Evolutionary conservation across 257 asterid species (phyloP).

Genomic region (Solanum microdontum): DNA sequence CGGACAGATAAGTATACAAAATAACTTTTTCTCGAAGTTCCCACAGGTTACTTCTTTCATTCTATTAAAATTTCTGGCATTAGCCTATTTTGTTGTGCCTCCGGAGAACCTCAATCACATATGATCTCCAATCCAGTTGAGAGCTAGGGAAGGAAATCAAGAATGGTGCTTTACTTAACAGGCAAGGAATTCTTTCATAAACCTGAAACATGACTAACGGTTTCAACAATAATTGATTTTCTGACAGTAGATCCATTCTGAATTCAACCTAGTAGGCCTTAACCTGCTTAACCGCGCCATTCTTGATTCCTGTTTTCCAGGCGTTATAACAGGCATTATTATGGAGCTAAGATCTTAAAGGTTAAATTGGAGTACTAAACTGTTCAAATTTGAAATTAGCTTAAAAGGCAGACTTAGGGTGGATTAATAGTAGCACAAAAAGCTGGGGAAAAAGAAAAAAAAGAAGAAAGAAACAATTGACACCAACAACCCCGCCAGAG

Average conservation of each 20-base stretch:
- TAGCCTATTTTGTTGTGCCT: neutral
- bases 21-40: neutral
- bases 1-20: neutral
- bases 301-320: neutral
- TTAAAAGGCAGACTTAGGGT: neutral
- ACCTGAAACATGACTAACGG: neutral
- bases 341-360: neutral
- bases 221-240: neutral
- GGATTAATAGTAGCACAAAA: neutral
- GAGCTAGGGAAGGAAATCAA: neutral
- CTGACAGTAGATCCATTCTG: neutral
- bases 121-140: neutral
- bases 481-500: neutral
- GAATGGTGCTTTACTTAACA: neutral
- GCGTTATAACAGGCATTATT: neutral
- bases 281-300: neutral
- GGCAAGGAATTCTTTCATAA: neutral
- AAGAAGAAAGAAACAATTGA: neutral
- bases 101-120: neutral
- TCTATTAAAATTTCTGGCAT: neutral
- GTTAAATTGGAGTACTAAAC: neutral
- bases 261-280: neutral
- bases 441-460: no score
- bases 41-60: neutral
- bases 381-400: neutral